Evolutionary conservation across 306 rosid genomes (phyloP).

Genomic region (Elaeagnus macrophylla): DNA sequence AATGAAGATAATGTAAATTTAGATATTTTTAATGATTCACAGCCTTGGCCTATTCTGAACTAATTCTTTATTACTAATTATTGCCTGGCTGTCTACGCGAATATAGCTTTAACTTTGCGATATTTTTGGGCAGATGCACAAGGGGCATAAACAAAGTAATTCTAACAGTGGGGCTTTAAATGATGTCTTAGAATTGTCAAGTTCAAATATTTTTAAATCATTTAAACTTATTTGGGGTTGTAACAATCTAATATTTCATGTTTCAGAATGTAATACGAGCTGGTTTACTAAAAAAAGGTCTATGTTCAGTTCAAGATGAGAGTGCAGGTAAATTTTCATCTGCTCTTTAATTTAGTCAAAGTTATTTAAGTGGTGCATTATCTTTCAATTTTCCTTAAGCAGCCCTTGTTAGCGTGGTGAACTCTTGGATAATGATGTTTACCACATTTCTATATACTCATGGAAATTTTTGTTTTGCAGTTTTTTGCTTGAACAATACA

Average conservation of each 20-base stretch:
- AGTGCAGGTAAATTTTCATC: conserved; percentile 59
- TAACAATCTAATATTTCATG: conserved; percentile 22
- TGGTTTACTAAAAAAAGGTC: conserved; percentile 59
- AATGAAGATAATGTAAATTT: too few species aligned
- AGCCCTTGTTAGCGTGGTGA: background rate
- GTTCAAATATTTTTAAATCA: background rate
- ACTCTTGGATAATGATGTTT: background rate
- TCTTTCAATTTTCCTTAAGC: background rate
- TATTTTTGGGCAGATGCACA: background rate
- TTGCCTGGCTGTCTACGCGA: too few species aligned
- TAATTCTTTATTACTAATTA: too few species aligned
- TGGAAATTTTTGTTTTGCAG: background rate
- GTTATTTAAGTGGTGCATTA: conserved; percentile 1
- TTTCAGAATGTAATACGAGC: conserved; percentile 62
- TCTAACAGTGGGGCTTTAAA: background rate
- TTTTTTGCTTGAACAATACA: background rate
- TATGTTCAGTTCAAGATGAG: conserved; percentile 86
- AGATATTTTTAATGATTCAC: too few species aligned
- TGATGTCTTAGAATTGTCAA: conserved; percentile 6
- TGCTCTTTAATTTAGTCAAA: background rate
- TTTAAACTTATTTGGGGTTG: conserved; percentile 7
- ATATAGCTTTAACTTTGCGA: background rate
- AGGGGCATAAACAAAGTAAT: too few species aligned
- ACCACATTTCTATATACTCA: background rate
- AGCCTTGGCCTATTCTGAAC: too few species aligned